A percentile compares a stretch with the other conserved stretches of the same genome.
Evolutionary conservation across 1,139 yeast genomes (phyloP).

Genomic region (Taphrina sp.): DNA sequence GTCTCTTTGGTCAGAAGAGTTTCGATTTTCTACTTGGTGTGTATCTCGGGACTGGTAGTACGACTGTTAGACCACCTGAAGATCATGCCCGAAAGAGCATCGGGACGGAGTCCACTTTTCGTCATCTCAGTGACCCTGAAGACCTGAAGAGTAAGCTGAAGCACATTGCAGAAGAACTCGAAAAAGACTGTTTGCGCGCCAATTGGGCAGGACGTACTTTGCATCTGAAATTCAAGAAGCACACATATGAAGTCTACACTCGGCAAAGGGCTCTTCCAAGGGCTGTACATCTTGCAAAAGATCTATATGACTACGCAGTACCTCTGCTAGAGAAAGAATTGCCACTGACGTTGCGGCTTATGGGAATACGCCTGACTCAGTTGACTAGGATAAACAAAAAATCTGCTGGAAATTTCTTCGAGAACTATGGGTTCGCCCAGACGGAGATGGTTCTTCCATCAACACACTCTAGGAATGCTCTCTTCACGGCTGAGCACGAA

Average conservation of each 20-base stretch:
- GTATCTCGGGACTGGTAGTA: slow-evolving; percentile 40
- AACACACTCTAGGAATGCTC: slow-evolving; percentile 8
- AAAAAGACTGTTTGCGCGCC: slow-evolving; percentile 37
- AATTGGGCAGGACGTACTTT: slow-evolving; percentile 38
- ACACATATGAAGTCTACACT: slow-evolving; percentile 39
- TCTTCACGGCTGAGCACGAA: slow-evolving; percentile 21
- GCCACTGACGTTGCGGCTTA: slow-evolving; percentile 37
- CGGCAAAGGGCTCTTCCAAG: slow-evolving; percentile 36
- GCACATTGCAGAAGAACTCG: slow-evolving; percentile 37
- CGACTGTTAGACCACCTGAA: slow-evolving; percentile 37
- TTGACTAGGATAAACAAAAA: slow-evolving; percentile 19
- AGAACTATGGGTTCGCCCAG: slow-evolving; percentile 7
- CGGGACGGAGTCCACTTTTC: slow-evolving; percentile 40
- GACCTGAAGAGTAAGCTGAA: slow-evolving; percentile 36
- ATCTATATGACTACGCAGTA: slow-evolving; percentile 36
- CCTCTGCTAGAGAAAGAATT: slow-evolving; percentile 38
- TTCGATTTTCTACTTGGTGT: slow-evolving; percentile 37
- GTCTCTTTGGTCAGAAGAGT: slow-evolving; percentile 35
- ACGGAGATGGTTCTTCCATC: neutral
- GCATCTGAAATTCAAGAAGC: slow-evolving; percentile 38
- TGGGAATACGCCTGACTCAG: slow-evolving; percentile 37
- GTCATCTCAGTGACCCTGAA: slow-evolving; percentile 31
- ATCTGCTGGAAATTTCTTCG: slow-evolving; percentile 10
- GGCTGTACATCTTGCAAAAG: slow-evolving; percentile 36
- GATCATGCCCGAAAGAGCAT: slow-evolving; percentile 39